Evolutionary conservation across 2,329 filamentous ascomycete genomes (phyloP).

Genomic region (Tympanopsis confertula): DNA sequence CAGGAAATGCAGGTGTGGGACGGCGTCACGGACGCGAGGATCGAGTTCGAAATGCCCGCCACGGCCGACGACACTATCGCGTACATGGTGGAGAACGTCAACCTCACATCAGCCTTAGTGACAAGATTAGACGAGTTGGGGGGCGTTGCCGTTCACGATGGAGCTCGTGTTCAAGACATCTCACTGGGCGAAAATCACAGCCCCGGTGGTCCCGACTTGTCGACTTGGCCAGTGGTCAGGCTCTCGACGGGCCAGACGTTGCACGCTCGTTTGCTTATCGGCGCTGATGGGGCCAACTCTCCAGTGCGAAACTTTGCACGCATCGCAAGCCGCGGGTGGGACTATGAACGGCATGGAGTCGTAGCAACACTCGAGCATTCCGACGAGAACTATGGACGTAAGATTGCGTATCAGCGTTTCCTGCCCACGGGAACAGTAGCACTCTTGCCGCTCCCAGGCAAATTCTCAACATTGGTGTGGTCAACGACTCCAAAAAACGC

Average conservation of each 20-base stretch:
- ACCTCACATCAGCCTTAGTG: conserved; percentile 71
- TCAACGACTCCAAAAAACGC: conserved; percentile 78
- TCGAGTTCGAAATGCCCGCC: conserved; percentile 68
- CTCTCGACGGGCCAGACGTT: conserved; percentile 58
- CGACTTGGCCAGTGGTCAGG: conserved; percentile 76
- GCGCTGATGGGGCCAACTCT: conserved; percentile 89
- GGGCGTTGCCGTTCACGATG: conserved; percentile 61
- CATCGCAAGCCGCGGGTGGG: conserved; percentile 80
- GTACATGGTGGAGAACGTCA: conserved; percentile 93
- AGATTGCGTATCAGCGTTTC: conserved; percentile 89
- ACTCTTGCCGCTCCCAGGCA: conserved; percentile 77
- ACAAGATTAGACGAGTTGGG: conserved; percentile 59
- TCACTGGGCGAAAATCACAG: conserved; percentile 55
- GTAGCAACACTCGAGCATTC: conserved; percentile 75
- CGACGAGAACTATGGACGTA: conserved; percentile 41
- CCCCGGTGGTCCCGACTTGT: conserved; percentile 57
- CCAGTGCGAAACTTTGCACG: conserved; percentile 82
- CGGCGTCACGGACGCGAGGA: conserved; percentile 73
- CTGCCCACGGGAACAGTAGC: conserved; percentile 85
- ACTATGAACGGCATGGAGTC: conserved; percentile 81
- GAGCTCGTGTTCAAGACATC: conserved; percentile 70
- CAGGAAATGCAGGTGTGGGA: conserved; percentile 99
- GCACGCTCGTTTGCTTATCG: conserved; percentile 74
- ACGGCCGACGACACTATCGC: conserved; percentile 55
- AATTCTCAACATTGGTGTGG: conserved; percentile 81